phyloP scores from a whole-genome alignment of 495 filamentous ascomycete species.

The Lasiosphaeriaceae sp. region DNA sequence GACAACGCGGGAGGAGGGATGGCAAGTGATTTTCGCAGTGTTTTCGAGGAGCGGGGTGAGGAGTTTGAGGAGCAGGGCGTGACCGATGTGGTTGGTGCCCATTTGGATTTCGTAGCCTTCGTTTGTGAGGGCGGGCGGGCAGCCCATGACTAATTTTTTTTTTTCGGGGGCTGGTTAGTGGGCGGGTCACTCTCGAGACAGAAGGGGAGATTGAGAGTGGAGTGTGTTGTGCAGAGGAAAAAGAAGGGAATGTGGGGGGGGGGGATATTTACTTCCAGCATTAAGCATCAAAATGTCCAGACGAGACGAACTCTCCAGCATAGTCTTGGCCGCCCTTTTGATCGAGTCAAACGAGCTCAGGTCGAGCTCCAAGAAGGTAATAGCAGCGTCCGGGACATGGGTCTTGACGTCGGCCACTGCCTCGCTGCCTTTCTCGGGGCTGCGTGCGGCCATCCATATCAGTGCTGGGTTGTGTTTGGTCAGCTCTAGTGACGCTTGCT shows the following conservation, averaged over 20 bases:
- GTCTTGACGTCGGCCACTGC: constrained; percentile 14
- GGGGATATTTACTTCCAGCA: constrained; percentile 42
- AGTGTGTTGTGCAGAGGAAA: background rate
- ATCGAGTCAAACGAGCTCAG: constrained; percentile 25
- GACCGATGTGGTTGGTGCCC: constrained; percentile 65
- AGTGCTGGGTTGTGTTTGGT: constrained; percentile 46
- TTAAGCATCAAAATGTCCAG: constrained; percentile 49
- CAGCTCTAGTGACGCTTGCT: constrained; percentile 58
- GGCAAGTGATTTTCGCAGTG: background rate
- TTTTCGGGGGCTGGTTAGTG: background rate
- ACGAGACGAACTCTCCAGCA: constrained; percentile 19
- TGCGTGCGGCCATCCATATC: constrained; percentile 64
- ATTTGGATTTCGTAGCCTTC: constrained; percentile 68
- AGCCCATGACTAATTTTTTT: constrained; percentile 51
- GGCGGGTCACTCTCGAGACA: background rate
- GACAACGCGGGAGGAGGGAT: constrained; percentile 39
- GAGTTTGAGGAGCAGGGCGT: constrained; percentile 59
- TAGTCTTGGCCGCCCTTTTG: constrained; percentile 16
- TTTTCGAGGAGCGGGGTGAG: constrained; percentile 54
- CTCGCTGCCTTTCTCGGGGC: constrained; percentile 25
- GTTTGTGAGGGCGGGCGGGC: constrained; percentile 45
- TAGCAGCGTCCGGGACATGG: background rate
- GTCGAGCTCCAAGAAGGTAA: constrained; percentile 33
- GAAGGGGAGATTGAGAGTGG: background rate
- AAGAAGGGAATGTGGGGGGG: constrained; percentile 23